A percentile compares a stretch with the other conserved stretches of the same genome.
Evolutionary conservation across 805 yeast genomes (phyloP).

Genomic region (Monosporozyma unispora): DNA sequence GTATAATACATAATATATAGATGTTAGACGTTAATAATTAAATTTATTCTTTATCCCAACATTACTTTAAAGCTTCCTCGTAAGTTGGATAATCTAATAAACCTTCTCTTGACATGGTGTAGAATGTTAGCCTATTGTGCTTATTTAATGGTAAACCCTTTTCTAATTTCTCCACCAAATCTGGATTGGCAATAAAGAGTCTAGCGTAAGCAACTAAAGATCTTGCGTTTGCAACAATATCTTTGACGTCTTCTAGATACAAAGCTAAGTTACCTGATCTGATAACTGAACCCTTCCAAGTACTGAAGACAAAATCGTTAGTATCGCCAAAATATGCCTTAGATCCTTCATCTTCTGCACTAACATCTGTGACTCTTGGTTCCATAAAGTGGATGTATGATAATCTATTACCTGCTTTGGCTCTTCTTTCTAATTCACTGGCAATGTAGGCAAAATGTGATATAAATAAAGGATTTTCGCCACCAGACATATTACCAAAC

Average conservation of each 20-base stretch:
- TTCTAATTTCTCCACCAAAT: conserved; percentile 36
- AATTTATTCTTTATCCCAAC: conserved; percentile 1
- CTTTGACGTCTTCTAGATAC: conserved; percentile 14
- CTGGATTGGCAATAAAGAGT: conserved; percentile 45
- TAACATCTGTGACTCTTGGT: conserved; percentile 27
- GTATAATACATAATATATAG: too few species aligned
- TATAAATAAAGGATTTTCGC: conserved; percentile 26
- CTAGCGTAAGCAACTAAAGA: conserved; percentile 39
- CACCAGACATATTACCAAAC: conserved; percentile 35
- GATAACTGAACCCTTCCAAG: conserved; percentile 37
- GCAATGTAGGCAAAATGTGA: conserved; percentile 34
- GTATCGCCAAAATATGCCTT: conserved; percentile 22
- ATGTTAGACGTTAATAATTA: too few species aligned
- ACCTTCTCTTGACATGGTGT: conserved; percentile 30
- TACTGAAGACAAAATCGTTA: conserved; percentile 30
- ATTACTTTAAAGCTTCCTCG: conserved; percentile 9
- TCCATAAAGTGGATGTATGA: conserved; percentile 39
- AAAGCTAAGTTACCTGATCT: conserved; percentile 30
- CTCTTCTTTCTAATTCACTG: conserved; percentile 16
- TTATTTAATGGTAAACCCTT: conserved; percentile 31
- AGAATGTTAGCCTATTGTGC: conserved; percentile 42
- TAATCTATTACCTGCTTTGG: conserved; percentile 23
- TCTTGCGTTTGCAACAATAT: conserved; percentile 29
- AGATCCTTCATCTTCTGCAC: conserved; percentile 16
- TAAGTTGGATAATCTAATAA: conserved; percentile 35